phyloP scores from a whole-genome alignment of 768 basidiomycete genomes.

The Podaxis pistillaris region DNA sequence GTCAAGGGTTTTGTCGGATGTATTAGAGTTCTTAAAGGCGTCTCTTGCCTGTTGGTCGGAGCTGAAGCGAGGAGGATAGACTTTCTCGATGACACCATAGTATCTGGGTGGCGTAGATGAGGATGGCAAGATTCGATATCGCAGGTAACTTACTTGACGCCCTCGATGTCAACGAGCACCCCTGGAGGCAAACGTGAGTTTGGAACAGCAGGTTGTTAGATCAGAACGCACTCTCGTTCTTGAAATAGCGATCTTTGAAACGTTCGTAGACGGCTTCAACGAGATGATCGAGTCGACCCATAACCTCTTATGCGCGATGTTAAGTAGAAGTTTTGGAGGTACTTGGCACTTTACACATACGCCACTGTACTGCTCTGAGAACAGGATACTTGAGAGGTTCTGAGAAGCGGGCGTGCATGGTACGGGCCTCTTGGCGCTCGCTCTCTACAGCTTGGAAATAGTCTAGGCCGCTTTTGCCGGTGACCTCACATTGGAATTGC shows the following conservation, averaged over 20 bases:
- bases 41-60: slow-evolving; percentile 45
- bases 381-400: slow-evolving; percentile 90
- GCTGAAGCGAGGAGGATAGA: slow-evolving; percentile 64
- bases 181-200: slow-evolving; percentile 41
- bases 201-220: slow-evolving; percentile 17
- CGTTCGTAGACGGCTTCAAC: slow-evolving; percentile 95
- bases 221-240: slow-evolving; percentile 75
- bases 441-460: slow-evolving; percentile 94
- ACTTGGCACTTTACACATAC: slow-evolving; percentile 52
- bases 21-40: slow-evolving; percentile 47
- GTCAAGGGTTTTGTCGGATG: slow-evolving; percentile 36
- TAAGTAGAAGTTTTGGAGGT: slow-evolving; percentile 16
- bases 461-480: slow-evolving; percentile 89
- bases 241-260: slow-evolving; percentile 94
- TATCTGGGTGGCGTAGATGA: slow-evolving; percentile 49
- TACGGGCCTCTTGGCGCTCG: slow-evolving; percentile 85
- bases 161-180: slow-evolving; percentile 83
- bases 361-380: slow-evolving; percentile 93
- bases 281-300: slow-evolving; percentile 92
- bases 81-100: slow-evolving; percentile 76
- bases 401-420: slow-evolving; percentile 89
- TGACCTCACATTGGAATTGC: slow-evolving; percentile 97
- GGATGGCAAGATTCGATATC: slow-evolving; percentile 4
- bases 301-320: slow-evolving; percentile 67
- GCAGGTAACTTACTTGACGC: slow-evolving; percentile 65